phyloP scores from a whole-genome alignment of 805 yeast genomes.

The Teunomyces panamensis region DNA sequence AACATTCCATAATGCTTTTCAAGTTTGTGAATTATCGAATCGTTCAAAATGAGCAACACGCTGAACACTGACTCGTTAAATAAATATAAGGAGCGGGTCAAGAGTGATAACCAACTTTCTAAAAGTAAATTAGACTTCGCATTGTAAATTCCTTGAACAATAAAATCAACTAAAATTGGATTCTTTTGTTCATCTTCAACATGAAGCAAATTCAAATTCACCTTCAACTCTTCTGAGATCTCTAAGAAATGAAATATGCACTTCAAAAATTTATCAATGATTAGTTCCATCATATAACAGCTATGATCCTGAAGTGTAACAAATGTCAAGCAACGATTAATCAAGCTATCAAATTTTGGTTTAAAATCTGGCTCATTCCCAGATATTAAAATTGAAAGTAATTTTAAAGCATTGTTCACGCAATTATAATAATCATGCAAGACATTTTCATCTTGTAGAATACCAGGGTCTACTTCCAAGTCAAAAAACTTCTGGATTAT shows the following conservation, averaged over 20 bases:
- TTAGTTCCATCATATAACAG: constrained; percentile 23
- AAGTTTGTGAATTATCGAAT: constrained; percentile 45
- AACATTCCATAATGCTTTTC: constrained; percentile 27
- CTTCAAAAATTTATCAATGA: constrained; percentile 25
- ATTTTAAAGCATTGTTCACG: constrained; percentile 38
- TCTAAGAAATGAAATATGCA: constrained; percentile 28
- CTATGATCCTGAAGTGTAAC: constrained; percentile 8
- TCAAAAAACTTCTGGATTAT: constrained; percentile 47
- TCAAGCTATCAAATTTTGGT: constrained; percentile 38
- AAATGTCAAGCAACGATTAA: constrained; percentile 32
- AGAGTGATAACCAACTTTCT: constrained; percentile 48
- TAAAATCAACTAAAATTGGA: constrained; percentile 39
- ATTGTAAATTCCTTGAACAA: constrained; percentile 47
- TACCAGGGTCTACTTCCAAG: constrained; percentile 16
- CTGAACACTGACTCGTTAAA: constrained; percentile 54
- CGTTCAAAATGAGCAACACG: constrained; percentile 52
- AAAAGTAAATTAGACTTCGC: constrained; percentile 43
- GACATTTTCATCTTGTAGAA: constrained; percentile 15
- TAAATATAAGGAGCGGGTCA: constrained; percentile 50
- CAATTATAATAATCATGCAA: constrained; percentile 24
- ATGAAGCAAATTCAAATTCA: constrained; percentile 27
- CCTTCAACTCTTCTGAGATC: constrained; percentile 25
- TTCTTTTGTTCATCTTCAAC: constrained; percentile 29
- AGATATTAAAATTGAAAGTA: constrained; percentile 44
- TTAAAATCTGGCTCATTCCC: constrained; percentile 58